Evolutionary conservation across 225 moss, liverwort and hornwort genomes (phyloP).

Genomic region (Marchantia polymorpha): DNA sequence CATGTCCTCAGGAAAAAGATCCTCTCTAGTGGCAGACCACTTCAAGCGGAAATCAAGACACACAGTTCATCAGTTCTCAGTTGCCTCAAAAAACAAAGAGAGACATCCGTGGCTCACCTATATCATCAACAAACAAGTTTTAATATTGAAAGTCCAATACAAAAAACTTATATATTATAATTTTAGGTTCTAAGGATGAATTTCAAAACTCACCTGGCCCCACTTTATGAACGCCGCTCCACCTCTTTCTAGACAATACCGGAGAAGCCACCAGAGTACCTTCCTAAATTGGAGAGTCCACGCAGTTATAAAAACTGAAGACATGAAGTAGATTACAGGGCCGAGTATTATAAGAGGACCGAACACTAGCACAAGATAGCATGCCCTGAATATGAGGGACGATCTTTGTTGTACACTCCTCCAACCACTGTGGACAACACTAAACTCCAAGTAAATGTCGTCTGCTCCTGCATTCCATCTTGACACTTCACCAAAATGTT

Average conservation of each 20-base stretch:
- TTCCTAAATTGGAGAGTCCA: slow-evolving; percentile 65
- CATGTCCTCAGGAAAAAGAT: slow-evolving; percentile 85
- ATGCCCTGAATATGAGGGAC: slow-evolving; percentile 62
- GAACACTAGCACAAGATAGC: slow-evolving; percentile 72
- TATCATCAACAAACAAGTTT: background rate
- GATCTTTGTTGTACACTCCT: slow-evolving; percentile 59
- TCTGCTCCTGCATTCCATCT: slow-evolving; percentile 42
- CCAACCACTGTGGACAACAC: slow-evolving; percentile 67
- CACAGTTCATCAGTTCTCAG: background rate
- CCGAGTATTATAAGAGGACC: slow-evolving; percentile 70
- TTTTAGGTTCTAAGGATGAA: background rate
- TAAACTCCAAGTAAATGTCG: slow-evolving; percentile 57
- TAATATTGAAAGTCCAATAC: background rate
- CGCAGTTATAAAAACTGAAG: slow-evolving; percentile 46
- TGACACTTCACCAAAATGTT: slow-evolving; percentile 40
- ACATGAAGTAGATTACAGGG: slow-evolving; percentile 65
- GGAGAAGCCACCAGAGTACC: slow-evolving; percentile 78
- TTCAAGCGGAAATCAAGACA: slow-evolving; percentile 22
- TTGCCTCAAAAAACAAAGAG: background rate
- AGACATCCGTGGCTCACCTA: background rate
- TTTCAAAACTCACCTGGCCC: slow-evolving; percentile 67
- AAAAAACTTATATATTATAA: background rate
- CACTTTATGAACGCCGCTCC: slow-evolving; percentile 98
- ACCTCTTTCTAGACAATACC: slow-evolving; percentile 80
- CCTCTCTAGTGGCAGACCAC: slow-evolving; percentile 98